A percentile compares a stretch with the other conserved stretches of the same genome.
These are phyloP conservation scores for Datisca glomerata DNA, from an alignment of 306 rosid genomes.

Conservation along the genomic window DNA sequence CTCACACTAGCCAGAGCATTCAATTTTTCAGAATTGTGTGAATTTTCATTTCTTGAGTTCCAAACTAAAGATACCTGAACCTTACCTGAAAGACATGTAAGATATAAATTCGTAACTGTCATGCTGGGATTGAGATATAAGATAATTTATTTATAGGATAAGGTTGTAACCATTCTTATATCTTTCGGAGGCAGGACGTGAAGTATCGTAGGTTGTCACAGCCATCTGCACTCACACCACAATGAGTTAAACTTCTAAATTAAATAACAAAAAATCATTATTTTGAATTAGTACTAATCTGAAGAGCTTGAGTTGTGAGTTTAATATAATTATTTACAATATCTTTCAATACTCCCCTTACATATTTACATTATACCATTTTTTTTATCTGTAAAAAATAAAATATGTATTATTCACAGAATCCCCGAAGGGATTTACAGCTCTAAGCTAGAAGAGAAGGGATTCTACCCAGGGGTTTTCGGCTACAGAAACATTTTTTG, in stretches of 20 bases:
- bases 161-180: constrained; percentile 52
- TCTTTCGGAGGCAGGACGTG: constrained; percentile 74
- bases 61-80: constrained; percentile 91
- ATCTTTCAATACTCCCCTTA: too few species aligned
- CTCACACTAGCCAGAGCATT: constrained; percentile 74
- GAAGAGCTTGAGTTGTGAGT: too few species aligned
- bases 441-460: too few species aligned
- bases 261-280: too few species aligned
- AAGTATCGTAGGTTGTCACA: constrained; percentile 74
- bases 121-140: constrained; percentile 2
- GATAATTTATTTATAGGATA: constrained; percentile 5
- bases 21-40: constrained; percentile 49
- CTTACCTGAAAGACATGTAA: constrained; percentile 42
- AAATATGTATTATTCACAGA: too few species aligned
- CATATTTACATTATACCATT: too few species aligned
- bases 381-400: too few species aligned
- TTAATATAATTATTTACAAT: too few species aligned
- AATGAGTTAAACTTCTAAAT: constrained; percentile 2
- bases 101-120: constrained; percentile 2
- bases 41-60: constrained; percentile 79
- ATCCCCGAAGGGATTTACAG: too few species aligned
- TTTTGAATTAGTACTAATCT: too few species aligned
- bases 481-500: too few species aligned
- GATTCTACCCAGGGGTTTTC: too few species aligned
- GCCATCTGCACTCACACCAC: constrained; percentile 65